These are phyloP conservation scores for Penicillium lividum DNA, from an alignment of 495 filamentous ascomycete species.

Conservation along the genomic window DNA sequence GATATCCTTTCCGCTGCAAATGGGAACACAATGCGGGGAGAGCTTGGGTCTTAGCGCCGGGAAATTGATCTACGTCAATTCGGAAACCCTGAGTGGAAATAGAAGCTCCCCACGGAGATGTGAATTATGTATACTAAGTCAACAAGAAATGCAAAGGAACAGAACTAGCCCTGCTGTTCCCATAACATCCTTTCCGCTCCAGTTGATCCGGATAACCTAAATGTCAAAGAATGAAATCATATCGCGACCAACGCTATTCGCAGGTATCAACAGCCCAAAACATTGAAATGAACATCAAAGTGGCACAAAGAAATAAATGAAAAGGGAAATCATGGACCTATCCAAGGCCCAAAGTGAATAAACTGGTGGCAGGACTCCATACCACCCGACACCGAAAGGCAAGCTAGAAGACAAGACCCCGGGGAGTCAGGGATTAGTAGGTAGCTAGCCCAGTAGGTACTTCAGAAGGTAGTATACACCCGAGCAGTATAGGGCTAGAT, in stretches of 20 bases:
- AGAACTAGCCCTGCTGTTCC: slow-evolving; percentile 2
- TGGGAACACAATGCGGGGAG: slow-evolving; percentile 23
- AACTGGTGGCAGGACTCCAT: background rate
- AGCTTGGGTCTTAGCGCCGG: slow-evolving; percentile 17
- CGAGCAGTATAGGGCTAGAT: too few species aligned
- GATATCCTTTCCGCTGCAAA: background rate
- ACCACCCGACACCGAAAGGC: background rate
- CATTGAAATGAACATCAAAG: slow-evolving; percentile 8
- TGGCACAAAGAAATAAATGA: slow-evolving; percentile 3
- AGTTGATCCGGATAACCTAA: slow-evolving; percentile 25
- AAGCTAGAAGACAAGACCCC: background rate
- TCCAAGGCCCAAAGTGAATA: background rate
- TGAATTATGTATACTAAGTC: slow-evolving; percentile 15
- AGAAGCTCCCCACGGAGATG: slow-evolving; percentile 10
- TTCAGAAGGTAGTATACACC: too few species aligned
- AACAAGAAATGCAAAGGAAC: slow-evolving; percentile 11
- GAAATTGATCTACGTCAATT: background rate
- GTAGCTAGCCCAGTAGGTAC: too few species aligned
- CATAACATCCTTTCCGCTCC: slow-evolving; percentile 26
- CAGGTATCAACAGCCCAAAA: slow-evolving; percentile 24
- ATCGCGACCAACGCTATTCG: slow-evolving; percentile 18
- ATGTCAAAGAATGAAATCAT: slow-evolving; percentile 7
- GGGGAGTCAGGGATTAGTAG: background rate
- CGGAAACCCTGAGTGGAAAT: slow-evolving; percentile 1
- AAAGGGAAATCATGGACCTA: slow-evolving; percentile 1